A percentile compares a stretch with the other conserved stretches of the same genome.
Conservation (phyloP, 169 alveolate genomes). For the Toxoplasma gondii region DNA sequence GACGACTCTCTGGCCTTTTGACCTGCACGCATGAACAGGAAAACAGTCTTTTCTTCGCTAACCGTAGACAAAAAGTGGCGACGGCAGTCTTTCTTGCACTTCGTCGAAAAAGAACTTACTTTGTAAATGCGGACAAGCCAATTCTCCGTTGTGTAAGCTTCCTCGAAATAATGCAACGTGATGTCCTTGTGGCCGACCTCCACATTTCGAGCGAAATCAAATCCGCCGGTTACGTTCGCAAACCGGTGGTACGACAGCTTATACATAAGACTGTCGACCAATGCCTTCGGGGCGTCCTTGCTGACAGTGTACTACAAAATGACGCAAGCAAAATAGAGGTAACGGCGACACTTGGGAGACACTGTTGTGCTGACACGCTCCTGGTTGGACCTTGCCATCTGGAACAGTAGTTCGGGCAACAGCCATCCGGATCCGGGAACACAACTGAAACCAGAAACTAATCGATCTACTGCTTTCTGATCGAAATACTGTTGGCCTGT, state of each 20-base stretch:
- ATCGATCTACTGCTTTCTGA: no score
- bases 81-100: no score
- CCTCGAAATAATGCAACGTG: slow-evolving; percentile 91
- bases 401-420: no score
- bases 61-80: neutral
- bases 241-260: slow-evolving; percentile 93
- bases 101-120: slow-evolving; percentile 65
- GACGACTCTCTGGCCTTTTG: neutral
- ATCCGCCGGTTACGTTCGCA: slow-evolving; percentile 91
- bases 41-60: neutral
- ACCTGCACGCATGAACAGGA: neutral
- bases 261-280: slow-evolving; percentile 93
- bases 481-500: no score
- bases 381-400: no score
- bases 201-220: slow-evolving; percentile 90
- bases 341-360: neutral
- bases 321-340: slow-evolving; percentile 29
- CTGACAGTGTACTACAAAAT: slow-evolving; percentile 88
- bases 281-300: slow-evolving; percentile 88
- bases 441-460: no score
- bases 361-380: no score
- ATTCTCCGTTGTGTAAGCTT: slow-evolving; percentile 95
- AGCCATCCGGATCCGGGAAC: no score
- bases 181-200: slow-evolving; percentile 76
- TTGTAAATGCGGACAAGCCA: slow-evolving; percentile 98